A percentile compares a stretch with the other conserved stretches of the same genome.
Conservation (phyloP, 2,329 filamentous ascomycete species). For the Penicillium sumatraense region DNA sequence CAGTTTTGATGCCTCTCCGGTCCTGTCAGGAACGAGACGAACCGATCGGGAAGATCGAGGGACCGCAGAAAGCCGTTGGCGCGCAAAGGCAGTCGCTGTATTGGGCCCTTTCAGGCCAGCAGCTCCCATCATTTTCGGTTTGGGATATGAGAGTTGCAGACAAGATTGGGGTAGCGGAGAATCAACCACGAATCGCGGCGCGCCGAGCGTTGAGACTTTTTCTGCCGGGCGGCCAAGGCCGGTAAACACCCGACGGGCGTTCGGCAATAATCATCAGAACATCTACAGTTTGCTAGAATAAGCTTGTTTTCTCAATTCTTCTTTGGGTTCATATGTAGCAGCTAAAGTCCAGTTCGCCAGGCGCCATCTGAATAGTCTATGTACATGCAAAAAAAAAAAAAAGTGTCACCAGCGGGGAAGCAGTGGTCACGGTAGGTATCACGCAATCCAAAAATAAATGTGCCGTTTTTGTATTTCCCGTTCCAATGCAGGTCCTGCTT, state of each 20-base stretch:
- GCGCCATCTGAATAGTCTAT: constrained; percentile 42
- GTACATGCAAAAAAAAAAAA: constrained; percentile 31
- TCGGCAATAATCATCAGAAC: not conserved
- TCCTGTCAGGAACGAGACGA: constrained; percentile 21
- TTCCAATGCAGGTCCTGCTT: constrained; percentile 15
- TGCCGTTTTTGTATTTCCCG: constrained; percentile 24
- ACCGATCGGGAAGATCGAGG: constrained; percentile 42
- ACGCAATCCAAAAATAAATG: constrained; percentile 24
- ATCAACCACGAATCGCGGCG: constrained; percentile 3
- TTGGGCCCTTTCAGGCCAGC: constrained; percentile 57
- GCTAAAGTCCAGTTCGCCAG: constrained; percentile 30
- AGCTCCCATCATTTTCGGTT: constrained; percentile 58
- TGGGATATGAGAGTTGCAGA: constrained; percentile 14
- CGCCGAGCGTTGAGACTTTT: constrained; percentile 35
- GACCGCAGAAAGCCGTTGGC: constrained; percentile 32
- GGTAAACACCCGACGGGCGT: constrained; percentile 19
- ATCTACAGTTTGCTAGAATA: not conserved
- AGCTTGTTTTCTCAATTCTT: not conserved
- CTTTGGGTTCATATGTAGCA: constrained; percentile 1
- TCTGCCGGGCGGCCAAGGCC: constrained; percentile 41
- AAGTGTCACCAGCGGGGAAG: not conserved
- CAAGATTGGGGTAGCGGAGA: constrained; percentile 11
- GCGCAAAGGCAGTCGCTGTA: constrained; percentile 46
- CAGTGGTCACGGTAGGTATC: constrained; percentile 14
- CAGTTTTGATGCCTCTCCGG: constrained; percentile 17